Base-by-base conservation (phyloP, 805 yeast species). In the Metschnikowia cerradonensis region DNA sequence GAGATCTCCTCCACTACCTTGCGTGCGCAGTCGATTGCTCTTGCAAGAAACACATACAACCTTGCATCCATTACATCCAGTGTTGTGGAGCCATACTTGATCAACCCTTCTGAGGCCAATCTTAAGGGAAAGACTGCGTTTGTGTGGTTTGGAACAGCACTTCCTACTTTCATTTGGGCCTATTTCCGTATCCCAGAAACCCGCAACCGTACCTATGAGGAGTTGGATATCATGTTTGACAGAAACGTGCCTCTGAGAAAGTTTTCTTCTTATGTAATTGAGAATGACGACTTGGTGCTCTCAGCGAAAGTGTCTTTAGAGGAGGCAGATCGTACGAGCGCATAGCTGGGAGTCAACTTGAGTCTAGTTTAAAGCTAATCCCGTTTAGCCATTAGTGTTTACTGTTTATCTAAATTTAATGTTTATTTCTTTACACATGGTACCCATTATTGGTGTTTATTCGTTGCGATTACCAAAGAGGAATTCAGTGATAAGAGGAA, bases 151-250 rank as follows among this genome's bases (percentile, higher is more conserved):
- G 61, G 52, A 52, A 46, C 69, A 50, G 32, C 50, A 31, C 35
- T 58, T 52, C 35, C 54, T 50, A 32, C 52, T 42, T 38, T 48
- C 19, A 68, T 71, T 41, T 70, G 73, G 73, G 57, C 64, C 4
- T 70, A 55, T 49, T 45, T 71, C 46, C 49, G 55, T 11, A 33
- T 52, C 31, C 53, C 55, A 3, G 53, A 52, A 23, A 49, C 50
- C 34, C 43, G 48, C 23, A 43, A 38, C 30, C 43, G 53, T 33
- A 52, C 54, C 3, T 52, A 52, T 43, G 55, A 52, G 34, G 53
- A 52, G 37, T 45, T 52, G 41, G 55, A 49, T 23, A 17, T 52
- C 14, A 37, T 52, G 51, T 52, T 52, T 36, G 55, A 49, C 15
- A 26, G 47, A 10, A n/a, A 33, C 7, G 48, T 52, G 23, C 48